Evolutionary conservation across 192 early-diverging fungal genomes (phyloP), one percentile per base, ranked within the genome.

Genomic region (Coemansia nantahalensis): DNA sequence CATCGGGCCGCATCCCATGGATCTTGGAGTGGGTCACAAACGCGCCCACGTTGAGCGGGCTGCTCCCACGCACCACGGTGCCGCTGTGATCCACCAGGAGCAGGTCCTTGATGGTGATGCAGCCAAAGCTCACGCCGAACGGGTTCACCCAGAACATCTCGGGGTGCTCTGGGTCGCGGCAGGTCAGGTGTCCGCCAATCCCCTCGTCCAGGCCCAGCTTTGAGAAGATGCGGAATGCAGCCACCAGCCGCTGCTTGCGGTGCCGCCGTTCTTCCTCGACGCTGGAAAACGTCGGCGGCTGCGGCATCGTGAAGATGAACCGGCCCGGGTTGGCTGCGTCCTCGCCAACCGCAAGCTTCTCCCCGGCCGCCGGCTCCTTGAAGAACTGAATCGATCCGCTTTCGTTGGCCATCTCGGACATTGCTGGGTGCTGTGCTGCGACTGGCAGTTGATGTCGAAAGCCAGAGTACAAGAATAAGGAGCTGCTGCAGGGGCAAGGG

Each of bases 141-240:
- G 78, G 66, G 30, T 84, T 84, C n/a, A 82, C 80, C 83, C 81
- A 83, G 53, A 83, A 84, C 5, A 80, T 41, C 14, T 78, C 74
- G 0, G 83, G 65, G 36, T 73, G 65, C 56, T 84, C 79, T 5
- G 83, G 83, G 53, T 84, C 83, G 16, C 83, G 57, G 59, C 76
- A 73, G 1, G 81, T 82, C 59, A 79, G 40, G 54, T 84, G 83
- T 3, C 83, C 83, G n/a, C 78, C 83, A 17, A 82, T 64, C 57
- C 82, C 81, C 62, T 81, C 81, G 50, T 84, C 83, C 34, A 77
- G 66, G 1, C 80, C 78, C 23, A 77, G 79, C 37, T 80, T 79
- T 30, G 79, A 51, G 38, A 84, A 77, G 8, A 84, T 48, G 6
- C 83, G 74, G 62, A 80, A 83, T 0, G 78, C 81, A 16, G 80